Evolutionary conservation across 2,329 filamentous ascomycete species (phyloP).

Genomic region (Ophiostoma montium): DNA sequence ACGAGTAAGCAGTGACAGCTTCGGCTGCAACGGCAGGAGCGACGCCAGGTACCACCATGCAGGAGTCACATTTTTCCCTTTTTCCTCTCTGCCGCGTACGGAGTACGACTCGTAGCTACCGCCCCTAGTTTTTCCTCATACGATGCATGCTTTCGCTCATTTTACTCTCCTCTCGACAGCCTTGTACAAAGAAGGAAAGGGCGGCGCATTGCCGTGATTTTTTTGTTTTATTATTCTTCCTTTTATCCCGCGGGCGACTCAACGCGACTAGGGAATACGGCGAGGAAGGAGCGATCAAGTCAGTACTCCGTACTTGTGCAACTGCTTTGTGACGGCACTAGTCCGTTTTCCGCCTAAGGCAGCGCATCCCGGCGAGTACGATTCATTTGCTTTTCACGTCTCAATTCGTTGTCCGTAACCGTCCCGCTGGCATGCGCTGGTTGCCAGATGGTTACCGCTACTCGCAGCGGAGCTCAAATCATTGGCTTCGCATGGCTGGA

Average conservation of each 20-base stretch:
- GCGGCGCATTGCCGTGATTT: not conserved
- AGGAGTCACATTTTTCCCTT: not conserved
- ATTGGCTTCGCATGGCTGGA: too few species aligned
- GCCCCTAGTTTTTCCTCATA: not conserved
- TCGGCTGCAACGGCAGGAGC: constrained; percentile 1
- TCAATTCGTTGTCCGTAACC: too few species aligned
- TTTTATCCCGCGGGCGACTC: too few species aligned
- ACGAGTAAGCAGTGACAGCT: too few species aligned
- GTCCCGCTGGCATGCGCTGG: too few species aligned
- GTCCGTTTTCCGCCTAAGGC: too few species aligned
- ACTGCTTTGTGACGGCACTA: too few species aligned
- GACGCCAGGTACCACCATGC: not conserved
- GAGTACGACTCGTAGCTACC: too few species aligned
- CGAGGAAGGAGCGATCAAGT: not conserved
- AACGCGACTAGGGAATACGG: not conserved
- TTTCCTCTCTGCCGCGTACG: not conserved
- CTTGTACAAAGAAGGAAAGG: constrained; percentile 3
- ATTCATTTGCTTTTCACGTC: too few species aligned
- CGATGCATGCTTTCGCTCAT: not conserved
- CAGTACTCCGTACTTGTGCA: too few species aligned
- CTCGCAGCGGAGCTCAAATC: not conserved
- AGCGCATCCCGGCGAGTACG: too few species aligned
- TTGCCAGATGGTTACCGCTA: not conserved
- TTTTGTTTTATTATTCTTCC: not conserved
- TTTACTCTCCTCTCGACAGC: not conserved